These are phyloP conservation scores for Daldinia eschscholtzii DNA, from an alignment of 2,329 filamentous ascomycete species.

Conservation along the genomic window DNA sequence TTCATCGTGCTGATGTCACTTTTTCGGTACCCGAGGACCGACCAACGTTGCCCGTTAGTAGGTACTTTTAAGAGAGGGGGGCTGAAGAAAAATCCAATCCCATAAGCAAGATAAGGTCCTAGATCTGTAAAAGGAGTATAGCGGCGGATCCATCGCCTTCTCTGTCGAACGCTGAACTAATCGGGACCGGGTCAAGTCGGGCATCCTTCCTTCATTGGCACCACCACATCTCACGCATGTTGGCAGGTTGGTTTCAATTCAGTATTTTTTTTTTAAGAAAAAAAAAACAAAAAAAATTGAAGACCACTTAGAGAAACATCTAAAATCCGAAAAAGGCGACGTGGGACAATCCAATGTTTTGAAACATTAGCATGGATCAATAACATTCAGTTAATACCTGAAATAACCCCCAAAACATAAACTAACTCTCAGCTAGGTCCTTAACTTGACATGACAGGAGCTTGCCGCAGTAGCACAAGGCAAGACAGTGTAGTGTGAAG, in stretches of 20 bases:
- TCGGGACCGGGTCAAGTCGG: not conserved
- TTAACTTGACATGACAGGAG: too few species aligned
- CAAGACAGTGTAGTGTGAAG: too few species aligned
- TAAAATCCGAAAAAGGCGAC: slow-evolving; percentile 4
- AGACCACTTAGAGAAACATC: not conserved
- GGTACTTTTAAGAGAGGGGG: not conserved
- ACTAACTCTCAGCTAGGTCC: too few species aligned
- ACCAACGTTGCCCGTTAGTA: not conserved
- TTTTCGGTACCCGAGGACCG: slow-evolving; percentile 9
- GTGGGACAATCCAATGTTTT: slow-evolving; percentile 3
- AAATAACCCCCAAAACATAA: too few species aligned
- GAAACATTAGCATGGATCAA: not conserved
- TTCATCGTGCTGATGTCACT: slow-evolving; percentile 11
- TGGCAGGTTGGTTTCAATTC: not conserved
- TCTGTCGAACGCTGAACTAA: not conserved
- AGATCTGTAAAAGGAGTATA: too few species aligned
- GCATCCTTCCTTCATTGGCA: slow-evolving; percentile 12
- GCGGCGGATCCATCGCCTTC: not conserved
- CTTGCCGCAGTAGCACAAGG: too few species aligned
- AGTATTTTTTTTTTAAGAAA: too few species aligned
- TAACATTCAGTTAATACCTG: too few species aligned
- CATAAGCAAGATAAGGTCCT: slow-evolving; percentile 6
- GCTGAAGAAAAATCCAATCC: slow-evolving; percentile 1
- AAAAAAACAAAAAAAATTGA: too few species aligned
- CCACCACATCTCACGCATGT: slow-evolving; percentile 1